phyloP scores from a whole-genome alignment of 495 filamentous ascomycete species.

The Penicillium lividum region DNA sequence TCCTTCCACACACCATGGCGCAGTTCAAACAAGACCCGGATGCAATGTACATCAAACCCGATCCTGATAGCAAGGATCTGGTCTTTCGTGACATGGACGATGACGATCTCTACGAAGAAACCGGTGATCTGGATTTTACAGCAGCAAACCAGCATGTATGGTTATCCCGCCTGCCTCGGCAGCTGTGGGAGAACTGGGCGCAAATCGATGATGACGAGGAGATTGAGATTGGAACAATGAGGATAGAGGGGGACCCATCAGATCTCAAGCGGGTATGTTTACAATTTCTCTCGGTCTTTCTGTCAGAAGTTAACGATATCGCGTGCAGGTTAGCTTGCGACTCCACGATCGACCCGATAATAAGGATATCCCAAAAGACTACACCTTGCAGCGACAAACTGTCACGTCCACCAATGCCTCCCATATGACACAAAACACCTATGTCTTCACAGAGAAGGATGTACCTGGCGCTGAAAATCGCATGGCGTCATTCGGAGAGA shows the following conservation, averaged over 20 bases:
- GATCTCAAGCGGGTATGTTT: constrained; percentile 54
- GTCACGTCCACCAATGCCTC: constrained; percentile 46
- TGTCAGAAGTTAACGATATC: constrained; percentile 3
- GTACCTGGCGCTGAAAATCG: constrained; percentile 40
- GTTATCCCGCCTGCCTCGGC: constrained; percentile 74
- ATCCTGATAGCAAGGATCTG: constrained; percentile 59
- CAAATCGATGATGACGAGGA: constrained; percentile 60
- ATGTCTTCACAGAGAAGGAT: constrained; percentile 49
- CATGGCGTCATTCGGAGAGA: constrained; percentile 45
- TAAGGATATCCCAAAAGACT: constrained; percentile 75
- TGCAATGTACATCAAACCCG: constrained; percentile 61
- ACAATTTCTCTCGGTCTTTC: not conserved
- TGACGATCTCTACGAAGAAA: constrained; percentile 83
- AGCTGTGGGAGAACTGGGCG: constrained; percentile 71
- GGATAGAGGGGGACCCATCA: constrained; percentile 57
- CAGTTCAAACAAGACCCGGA: constrained; percentile 45
- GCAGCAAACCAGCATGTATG: constrained; percentile 60
- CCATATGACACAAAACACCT: constrained; percentile 67
- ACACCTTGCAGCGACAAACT: constrained; percentile 67
- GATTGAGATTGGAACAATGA: constrained; percentile 74
- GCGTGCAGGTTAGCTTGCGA: constrained; percentile 49
- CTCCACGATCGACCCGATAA: constrained; percentile 58
- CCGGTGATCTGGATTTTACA: constrained; percentile 79
- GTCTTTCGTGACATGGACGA: constrained; percentile 64
- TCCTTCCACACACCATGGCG: constrained; percentile 23